These are phyloP conservation scores for Plantago coronopus DNA, from an alignment of 305 asterid species.

Conservation along the genomic window DNA sequence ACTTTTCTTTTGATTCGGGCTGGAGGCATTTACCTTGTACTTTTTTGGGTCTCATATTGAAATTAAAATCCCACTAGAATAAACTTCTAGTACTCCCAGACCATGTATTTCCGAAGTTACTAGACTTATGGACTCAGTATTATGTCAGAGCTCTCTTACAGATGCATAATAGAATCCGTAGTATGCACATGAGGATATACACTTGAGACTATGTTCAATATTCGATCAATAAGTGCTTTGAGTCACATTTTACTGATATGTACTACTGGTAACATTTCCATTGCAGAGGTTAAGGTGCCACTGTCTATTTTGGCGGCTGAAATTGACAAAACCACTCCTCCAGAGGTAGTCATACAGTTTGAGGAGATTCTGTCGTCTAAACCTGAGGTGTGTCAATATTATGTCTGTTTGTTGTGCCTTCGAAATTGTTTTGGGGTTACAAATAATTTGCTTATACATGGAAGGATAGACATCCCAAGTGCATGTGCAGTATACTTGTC, in stretches of 20 bases:
- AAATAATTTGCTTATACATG: too few relatives aligned
- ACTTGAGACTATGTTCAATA: too few relatives aligned
- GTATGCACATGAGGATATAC: too few relatives aligned
- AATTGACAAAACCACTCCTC: conserved; percentile 34
- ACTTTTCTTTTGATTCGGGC: neutral
- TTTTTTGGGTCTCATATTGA: too few relatives aligned
- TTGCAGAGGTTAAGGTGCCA: conserved; percentile 38
- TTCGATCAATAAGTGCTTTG: too few relatives aligned
- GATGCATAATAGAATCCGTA: too few relatives aligned
- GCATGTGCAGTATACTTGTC: neutral
- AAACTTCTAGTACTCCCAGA: too few relatives aligned
- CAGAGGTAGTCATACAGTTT: conserved; percentile 36
- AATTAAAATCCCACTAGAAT: too few relatives aligned
- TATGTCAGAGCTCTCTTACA: too few relatives aligned
- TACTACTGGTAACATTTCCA: neutral
- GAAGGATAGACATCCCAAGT: neutral
- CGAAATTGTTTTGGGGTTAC: neutral
- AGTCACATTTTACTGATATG: too few relatives aligned
- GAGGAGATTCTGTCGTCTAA: conserved; percentile 41
- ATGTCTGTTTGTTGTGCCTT: neutral
- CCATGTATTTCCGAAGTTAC: too few relatives aligned
- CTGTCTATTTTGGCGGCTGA: conserved; percentile 44
- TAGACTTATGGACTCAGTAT: too few relatives aligned
- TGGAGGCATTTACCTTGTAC: neutral
- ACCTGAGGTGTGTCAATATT: conserved; percentile 30